Percentiles rank a stretch among this genome's conserved stretches.
Evolutionary conservation across 495 filamentous ascomycete species (phyloP).

Genomic region (Usnea hakonensis): DNA sequence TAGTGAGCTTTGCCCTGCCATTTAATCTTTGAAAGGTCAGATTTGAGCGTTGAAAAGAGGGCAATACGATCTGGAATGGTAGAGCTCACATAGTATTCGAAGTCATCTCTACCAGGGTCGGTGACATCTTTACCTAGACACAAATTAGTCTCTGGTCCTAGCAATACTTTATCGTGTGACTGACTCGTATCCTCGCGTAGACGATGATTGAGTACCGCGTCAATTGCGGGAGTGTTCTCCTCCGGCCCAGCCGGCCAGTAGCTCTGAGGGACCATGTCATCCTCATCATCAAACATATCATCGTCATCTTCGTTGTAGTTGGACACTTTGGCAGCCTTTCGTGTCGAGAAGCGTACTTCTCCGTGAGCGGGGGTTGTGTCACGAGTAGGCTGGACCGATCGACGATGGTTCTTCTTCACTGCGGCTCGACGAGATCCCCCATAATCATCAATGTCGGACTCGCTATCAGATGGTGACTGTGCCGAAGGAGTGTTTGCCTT

Average conservation of each 20-base stretch:
- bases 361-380: constrained; percentile 49
- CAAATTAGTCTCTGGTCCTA: constrained; percentile 2
- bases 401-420: constrained; percentile 65
- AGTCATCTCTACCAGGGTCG: constrained; percentile 66
- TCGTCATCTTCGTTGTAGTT: constrained; percentile 86
- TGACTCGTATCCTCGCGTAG: constrained; percentile 58
- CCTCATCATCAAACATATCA: constrained; percentile 63
- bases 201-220: constrained; percentile 80
- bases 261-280: constrained; percentile 48
- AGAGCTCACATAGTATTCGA: constrained; percentile 64
- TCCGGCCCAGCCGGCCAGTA: constrained; percentile 57
- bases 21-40: constrained; percentile 56
- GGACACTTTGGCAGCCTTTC: constrained; percentile 75
- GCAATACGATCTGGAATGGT: background rate
- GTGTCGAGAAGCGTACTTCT: constrained; percentile 84
- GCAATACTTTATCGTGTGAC: constrained; percentile 18
- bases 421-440: constrained; percentile 57
- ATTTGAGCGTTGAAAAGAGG: background rate
- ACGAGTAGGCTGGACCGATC: constrained; percentile 50
- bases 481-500: constrained; percentile 35
- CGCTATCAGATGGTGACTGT: constrained; percentile 50
- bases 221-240: constrained; percentile 71
- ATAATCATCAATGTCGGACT: constrained; percentile 61
- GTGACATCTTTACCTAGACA: constrained; percentile 33
- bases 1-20: constrained; percentile 94